phyloP scores from a whole-genome alignment of 305 asterid species.

The Solanum aculeatissimum region DNA sequence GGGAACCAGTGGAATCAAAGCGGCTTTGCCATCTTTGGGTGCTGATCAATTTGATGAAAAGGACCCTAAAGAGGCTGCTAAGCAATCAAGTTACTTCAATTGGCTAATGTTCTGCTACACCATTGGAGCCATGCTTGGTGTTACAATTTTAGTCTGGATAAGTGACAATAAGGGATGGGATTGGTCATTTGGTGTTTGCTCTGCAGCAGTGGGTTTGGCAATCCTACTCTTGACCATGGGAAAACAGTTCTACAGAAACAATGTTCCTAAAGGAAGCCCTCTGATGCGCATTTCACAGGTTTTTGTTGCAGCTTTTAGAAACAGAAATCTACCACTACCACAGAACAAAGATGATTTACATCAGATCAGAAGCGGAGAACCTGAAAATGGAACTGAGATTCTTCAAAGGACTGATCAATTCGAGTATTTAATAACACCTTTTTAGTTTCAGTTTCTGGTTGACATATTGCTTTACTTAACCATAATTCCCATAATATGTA shows the following conservation, averaged over 20 bases:
- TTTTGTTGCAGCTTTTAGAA: slow-evolving; percentile 43
- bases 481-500: neutral
- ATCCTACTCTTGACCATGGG: slow-evolving; percentile 39
- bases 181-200: slow-evolving; percentile 50
- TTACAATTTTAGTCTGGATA: slow-evolving; percentile 57
- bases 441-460: neutral
- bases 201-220: slow-evolving; percentile 25
- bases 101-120: slow-evolving; percentile 43
- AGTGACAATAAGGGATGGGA: slow-evolving; percentile 59
- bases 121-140: slow-evolving; percentile 47
- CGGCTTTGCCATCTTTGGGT: slow-evolving; percentile 57
- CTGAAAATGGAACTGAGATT: slow-evolving; percentile 21
- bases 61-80: slow-evolving; percentile 42
- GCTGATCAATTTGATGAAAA: slow-evolving; percentile 70
- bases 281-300: slow-evolving; percentile 41
- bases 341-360: slow-evolving; percentile 26
- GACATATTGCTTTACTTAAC: neutral
- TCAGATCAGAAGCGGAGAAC: slow-evolving; percentile 32
- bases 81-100: slow-evolving; percentile 61
- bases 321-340: slow-evolving; percentile 39
- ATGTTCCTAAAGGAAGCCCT: slow-evolving; percentile 53
- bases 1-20: slow-evolving; percentile 56
- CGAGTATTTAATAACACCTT: slow-evolving; percentile 20
- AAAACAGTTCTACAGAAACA: slow-evolving; percentile 28
- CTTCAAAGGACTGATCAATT: slow-evolving; percentile 55